phyloP scores from a whole-genome alignment of 78 protist species.

The Monocercomonoides exilis region DNA sequence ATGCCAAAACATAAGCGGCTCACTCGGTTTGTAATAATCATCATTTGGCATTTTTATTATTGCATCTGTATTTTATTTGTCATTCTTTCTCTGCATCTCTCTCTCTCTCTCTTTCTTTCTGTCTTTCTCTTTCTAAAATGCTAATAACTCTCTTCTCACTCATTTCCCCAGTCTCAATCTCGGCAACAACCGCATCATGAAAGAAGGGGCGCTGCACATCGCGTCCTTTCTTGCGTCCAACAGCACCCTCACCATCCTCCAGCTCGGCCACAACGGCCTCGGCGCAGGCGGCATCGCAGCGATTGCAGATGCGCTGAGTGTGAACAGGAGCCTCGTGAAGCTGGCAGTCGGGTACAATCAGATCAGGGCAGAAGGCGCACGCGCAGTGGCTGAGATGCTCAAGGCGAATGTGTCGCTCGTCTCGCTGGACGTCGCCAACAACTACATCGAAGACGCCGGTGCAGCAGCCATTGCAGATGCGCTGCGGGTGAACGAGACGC shows the following conservation, averaged over 20 bases:
- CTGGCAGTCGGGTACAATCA: slow-evolving; percentile 33
- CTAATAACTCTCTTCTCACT: background rate
- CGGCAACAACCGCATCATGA: slow-evolving; percentile 13
- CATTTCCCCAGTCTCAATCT: slow-evolving; percentile 17
- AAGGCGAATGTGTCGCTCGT: background rate
- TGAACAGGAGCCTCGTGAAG: background rate
- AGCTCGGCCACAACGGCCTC: slow-evolving; percentile 21
- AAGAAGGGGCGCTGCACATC: slow-evolving; percentile 17
- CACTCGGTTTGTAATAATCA: no score
- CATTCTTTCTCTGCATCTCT: background rate
- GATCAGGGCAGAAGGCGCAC: slow-evolving; percentile 12
- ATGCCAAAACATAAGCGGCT: no score
- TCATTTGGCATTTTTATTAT: no score
- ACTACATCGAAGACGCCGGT: slow-evolving; percentile 27
- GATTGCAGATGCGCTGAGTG: background rate
- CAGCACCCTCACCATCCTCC: background rate
- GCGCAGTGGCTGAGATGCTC: slow-evolving; percentile 7
- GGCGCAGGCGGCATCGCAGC: slow-evolving; percentile 13
- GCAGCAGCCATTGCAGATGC: slow-evolving; percentile 13
- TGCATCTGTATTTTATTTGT: no score
- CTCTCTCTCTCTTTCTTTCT: background rate
- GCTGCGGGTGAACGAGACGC: background rate
- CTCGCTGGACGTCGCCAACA: slow-evolving; percentile 19
- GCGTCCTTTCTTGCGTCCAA: background rate
- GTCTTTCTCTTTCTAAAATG: background rate